Conservation (phyloP, 805 yeast species). For the Ogataea paraovalis region DNA sequence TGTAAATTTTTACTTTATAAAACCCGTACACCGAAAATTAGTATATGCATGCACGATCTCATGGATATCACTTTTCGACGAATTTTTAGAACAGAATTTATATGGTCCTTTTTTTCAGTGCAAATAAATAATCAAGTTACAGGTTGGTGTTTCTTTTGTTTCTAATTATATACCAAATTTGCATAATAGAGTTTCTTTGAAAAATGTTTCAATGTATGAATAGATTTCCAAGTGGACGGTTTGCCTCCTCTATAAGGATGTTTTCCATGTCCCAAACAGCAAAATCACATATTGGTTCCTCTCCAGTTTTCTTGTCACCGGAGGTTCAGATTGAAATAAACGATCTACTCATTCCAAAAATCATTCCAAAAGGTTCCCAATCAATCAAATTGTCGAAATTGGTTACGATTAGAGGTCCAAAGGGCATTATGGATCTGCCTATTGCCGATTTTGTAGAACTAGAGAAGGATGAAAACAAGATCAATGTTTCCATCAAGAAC, state of each 20-base stretch:
- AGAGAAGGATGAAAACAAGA: conserved; percentile 32
- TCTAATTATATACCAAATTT: too few relatives aligned
- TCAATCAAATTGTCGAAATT: conserved; percentile 53
- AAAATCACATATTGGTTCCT: conserved; percentile 71
- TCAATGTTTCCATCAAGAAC: conserved; percentile 45
- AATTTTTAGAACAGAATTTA: neutral
- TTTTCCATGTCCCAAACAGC: conserved; percentile 32
- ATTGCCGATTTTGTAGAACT: conserved; percentile 70
- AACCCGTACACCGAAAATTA: neutral
- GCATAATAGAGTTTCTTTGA: too few relatives aligned
- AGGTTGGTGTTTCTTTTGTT: too few relatives aligned
- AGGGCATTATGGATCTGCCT: conserved; percentile 58
- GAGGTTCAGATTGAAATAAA: conserved; percentile 51
- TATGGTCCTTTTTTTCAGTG: neutral
- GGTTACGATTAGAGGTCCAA: conserved; percentile 70
- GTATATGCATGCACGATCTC: neutral
- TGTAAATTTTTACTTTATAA: too few relatives aligned
- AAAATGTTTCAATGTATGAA: neutral
- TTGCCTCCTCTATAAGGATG: conserved; percentile 17
- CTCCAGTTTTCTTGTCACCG: conserved; percentile 66
- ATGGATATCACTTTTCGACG: conserved; percentile 2
- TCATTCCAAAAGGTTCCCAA: conserved; percentile 64
- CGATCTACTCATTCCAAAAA: conserved; percentile 50
- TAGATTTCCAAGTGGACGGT: neutral
- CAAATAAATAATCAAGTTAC: too few relatives aligned